Percentiles rank a stretch among this genome's conserved stretches.
Evolutionary conservation across 2,329 filamentous ascomycete species (phyloP).

Genomic region (Aspergillus texensis): DNA sequence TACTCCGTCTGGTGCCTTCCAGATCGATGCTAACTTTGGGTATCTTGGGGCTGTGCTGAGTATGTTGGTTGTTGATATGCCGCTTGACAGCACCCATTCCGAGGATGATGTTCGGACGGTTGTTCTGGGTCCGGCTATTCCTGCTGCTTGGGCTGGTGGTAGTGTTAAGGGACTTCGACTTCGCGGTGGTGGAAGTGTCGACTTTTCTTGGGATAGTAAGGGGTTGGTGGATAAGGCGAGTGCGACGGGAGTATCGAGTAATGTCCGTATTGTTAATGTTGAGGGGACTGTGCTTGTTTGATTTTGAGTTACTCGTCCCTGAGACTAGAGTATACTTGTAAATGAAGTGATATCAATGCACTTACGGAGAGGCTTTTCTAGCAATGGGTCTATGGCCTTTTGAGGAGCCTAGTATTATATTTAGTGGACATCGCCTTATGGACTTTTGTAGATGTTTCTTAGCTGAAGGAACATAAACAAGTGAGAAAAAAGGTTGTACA

Average conservation of each 20-base stretch:
- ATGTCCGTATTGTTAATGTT: not conserved
- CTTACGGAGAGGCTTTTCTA: too few species aligned
- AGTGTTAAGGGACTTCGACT: conserved; percentile 12
- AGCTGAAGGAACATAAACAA: too few species aligned
- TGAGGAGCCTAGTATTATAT: too few species aligned
- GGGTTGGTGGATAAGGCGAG: conserved; percentile 1
- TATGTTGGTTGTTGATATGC: conserved; percentile 57
- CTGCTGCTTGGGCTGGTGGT: conserved; percentile 13
- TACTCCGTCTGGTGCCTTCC: conserved; percentile 49
- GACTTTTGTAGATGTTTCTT: too few species aligned
- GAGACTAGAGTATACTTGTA: too few species aligned
- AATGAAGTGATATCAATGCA: too few species aligned
- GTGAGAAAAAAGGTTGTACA: too few species aligned
- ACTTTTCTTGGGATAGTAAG: conserved; percentile 15
- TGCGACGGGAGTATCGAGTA: not conserved
- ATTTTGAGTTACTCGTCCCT: not conserved
- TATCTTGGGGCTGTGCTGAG: conserved; percentile 52
- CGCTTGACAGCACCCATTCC: not conserved
- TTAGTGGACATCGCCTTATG: too few species aligned
- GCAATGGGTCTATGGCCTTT: too few species aligned
- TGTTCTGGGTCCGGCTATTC: conserved; percentile 19
- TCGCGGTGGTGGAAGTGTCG: conserved; percentile 13
- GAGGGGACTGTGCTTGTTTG: not conserved
- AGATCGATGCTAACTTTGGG: conserved; percentile 64
- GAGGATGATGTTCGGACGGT: conserved; percentile 1